Conservation (phyloP, 768 basidiomycete genomes). For the Tulasnella sp. region DNA sequence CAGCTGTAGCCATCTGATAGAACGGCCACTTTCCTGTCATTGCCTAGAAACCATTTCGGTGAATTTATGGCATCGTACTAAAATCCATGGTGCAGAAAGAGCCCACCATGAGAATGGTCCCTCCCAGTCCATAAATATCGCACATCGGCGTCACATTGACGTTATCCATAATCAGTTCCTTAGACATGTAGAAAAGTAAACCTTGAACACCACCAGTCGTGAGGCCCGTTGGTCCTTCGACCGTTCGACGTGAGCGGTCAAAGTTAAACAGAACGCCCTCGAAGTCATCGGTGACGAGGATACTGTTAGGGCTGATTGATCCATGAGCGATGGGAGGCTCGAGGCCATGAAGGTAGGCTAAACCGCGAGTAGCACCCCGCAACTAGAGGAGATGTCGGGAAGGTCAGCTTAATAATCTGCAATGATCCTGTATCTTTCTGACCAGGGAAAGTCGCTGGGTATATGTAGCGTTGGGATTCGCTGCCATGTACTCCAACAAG, state of each 20-base stretch:
- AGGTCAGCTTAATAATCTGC: neutral
- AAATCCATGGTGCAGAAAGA: too few relatives aligned
- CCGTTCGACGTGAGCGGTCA: too few relatives aligned
- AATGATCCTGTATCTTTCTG: neutral
- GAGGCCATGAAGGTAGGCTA: slow-evolving; percentile 26
- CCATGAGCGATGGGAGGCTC: slow-evolving; percentile 28
- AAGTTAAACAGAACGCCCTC: neutral
- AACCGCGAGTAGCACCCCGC: slow-evolving; percentile 22
- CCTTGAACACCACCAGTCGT: too few relatives aligned
- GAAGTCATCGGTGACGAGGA: neutral
- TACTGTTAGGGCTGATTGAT: slow-evolving; percentile 9
- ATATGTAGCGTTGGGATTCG: neutral
- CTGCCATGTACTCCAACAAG: neutral
- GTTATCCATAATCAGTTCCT: neutral
- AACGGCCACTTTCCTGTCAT: too few relatives aligned
- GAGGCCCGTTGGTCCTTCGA: too few relatives aligned
- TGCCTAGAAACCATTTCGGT: too few relatives aligned
- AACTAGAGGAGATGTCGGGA: slow-evolving; percentile 11
- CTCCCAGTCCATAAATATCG: slow-evolving; percentile 6
- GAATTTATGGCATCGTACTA: too few relatives aligned
- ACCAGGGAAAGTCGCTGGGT: neutral
- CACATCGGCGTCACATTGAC: neutral
- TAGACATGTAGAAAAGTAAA: too few relatives aligned
- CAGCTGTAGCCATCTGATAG: too few relatives aligned
- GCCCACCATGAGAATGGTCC: neutral